phyloP scores from a whole-genome alignment of 2,329 filamentous ascomycete species.

The Sphaerulina vaccinii region DNA sequence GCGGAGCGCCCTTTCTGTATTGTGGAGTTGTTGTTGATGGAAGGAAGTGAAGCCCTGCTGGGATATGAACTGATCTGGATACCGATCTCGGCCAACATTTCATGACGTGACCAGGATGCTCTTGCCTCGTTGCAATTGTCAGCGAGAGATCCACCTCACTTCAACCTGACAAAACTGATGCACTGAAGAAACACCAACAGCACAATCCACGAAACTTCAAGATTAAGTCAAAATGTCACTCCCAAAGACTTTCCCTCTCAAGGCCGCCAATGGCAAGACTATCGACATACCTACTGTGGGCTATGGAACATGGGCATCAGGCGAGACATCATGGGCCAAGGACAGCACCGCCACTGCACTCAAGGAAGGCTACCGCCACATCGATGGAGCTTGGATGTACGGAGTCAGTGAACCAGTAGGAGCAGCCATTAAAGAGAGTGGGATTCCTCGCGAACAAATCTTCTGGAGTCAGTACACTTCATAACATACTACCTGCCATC shows the following conservation, averaged over 20 bases:
- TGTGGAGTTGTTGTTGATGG: no score
- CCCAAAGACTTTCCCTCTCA: conserved; percentile 26
- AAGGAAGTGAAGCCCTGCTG: no score
- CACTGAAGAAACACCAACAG: no score
- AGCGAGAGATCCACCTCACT: no score
- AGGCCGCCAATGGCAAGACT: conserved; percentile 25
- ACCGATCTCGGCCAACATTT: no score
- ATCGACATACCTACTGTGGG: conserved; percentile 30
- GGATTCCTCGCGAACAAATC: conserved; percentile 29
- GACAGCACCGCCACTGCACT: conserved; percentile 26
- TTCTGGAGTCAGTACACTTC: conserved; percentile 14
- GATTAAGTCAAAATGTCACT: conserved; percentile 23
- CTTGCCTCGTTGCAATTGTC: no score
- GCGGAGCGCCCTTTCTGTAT: no score
- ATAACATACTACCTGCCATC: not conserved
- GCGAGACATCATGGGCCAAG: conserved; percentile 28
- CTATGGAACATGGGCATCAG: conserved; percentile 31
- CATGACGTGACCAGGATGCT: no score
- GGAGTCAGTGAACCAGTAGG: conserved; percentile 26
- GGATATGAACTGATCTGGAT: no score
- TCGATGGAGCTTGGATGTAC: conserved; percentile 34
- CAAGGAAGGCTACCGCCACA: conserved; percentile 31
- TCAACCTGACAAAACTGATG: no score
- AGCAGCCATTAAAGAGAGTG: conserved; percentile 27
- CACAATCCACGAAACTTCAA: no score